Base-by-base conservation (phyloP, 1,284 basidiomycete genomes). In the Trametes sp. region DNA sequence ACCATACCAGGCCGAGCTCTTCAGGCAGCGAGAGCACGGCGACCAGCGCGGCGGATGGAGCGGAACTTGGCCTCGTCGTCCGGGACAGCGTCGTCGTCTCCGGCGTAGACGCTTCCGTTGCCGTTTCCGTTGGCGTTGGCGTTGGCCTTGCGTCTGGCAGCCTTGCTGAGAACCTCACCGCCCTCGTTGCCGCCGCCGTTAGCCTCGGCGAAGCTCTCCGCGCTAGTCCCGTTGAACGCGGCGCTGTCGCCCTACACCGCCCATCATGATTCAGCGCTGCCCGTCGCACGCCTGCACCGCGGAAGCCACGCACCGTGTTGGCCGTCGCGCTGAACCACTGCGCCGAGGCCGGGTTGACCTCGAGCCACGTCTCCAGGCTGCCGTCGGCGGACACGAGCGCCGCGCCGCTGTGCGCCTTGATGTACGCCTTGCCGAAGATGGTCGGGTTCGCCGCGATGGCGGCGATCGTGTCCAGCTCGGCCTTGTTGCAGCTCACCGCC, bases 401-500 rank as follows among this genome's bases (percentile, higher is more conserved):
- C 0, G 60, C 50, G 11, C 60, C 63, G 48, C 48, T 46, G 50
- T 57, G 63, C 0, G 49, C 29, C 38, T 58, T 62, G 53, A 65
- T 57, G 46, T 26, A 54, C 6, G 51, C 56, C 41, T 55, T 53
- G 16, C 54, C 59, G 36, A 41, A 54, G 28, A 50, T 26, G 23
- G 21, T 54, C 45, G 28, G 51, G 21, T 26, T 57, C 19, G 35
- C 44, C 3, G 54, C 55, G 50, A 66, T 66, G 24, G 58, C 61
- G 14, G 50, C 53, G 51, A 57, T 36, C 16, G 60, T 23, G 21
- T 60, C 64, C 29, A 44, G 13, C 58, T 66, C 64, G 13, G 64
- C 64, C 29, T 57, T 21, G 28, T 66, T 59, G 50, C 49, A 61
- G 49, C 54, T 60, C 10, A 33, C 44, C 14, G 4, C n/a, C 28